Evolutionary conservation across 257 asterid species (phyloP), one percentile per base, ranked within the genome.

Genomic region (Rehmannia glutinosa): DNA sequence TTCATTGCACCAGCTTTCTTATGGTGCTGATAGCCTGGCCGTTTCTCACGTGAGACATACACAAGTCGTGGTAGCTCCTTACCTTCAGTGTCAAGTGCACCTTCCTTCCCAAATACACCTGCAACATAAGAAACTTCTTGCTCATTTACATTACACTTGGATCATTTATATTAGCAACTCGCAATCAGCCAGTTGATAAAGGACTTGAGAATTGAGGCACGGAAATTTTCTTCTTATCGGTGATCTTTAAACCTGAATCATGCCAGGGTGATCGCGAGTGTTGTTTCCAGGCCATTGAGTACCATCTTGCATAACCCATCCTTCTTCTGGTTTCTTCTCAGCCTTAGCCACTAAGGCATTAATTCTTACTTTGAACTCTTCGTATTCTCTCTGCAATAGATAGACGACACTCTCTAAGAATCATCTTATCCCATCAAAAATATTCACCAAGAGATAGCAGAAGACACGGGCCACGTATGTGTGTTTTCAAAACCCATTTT

Each of bases 1-100:
- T 89, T 89, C 95, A 80, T 80, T 73, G 97, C 97, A 50, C 96
- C 96, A 15, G 96, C 95, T 78, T 89, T 89, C 88, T 86, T 89
- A 77, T 89, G 95, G 79, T 89, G 95, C 27, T 83, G 78, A 64
- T 89, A 87, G 28, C 97, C 97, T 0, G 97, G 95, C 16, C 95
- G 75, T 58, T 89, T 89, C 84, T 87, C 95, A 72, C 97, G 91
- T 5, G 97, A 89, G 16, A 89, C 95, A 50, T 89, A 89, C 30
- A 87, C 97, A 12, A 89, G 80, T 25, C 90, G 73, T 1, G 97
- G 97, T 5, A 89, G 84, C 78, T 89, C 95, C 64, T 89, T 87
- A 9, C 97, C 97, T 71, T 89, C 97, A 47, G 85, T 75, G 50
- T 89, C 97, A 17, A 89, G 93, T n/a, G 97, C 97, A 1, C 95